These are phyloP conservation scores for Baeospora myosura DNA, from an alignment of 1,284 basidiomycete genomes.

Conservation along the genomic window DNA sequence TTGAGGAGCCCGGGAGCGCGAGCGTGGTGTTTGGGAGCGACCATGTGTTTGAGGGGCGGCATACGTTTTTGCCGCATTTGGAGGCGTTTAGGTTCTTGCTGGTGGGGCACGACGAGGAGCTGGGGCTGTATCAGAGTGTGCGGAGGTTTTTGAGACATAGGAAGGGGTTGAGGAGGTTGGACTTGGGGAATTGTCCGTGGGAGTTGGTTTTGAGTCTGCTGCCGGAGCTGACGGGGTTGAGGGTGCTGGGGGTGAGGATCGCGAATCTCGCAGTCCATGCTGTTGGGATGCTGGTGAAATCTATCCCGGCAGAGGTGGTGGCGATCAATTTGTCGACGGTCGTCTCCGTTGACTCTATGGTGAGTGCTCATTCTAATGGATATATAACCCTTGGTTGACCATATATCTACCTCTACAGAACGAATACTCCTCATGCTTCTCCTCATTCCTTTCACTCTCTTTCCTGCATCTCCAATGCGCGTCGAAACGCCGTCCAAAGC, in stretches of 20 bases:
- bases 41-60: conserved; percentile 46
- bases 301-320: conserved; percentile 41
- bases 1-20: conserved; percentile 50
- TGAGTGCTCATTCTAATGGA: conserved; percentile 21
- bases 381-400: neutral
- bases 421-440: conserved; percentile 41
- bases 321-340: conserved; percentile 46
- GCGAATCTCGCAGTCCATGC: conserved; percentile 35
- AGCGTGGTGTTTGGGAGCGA: conserved; percentile 57
- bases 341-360: conserved; percentile 42
- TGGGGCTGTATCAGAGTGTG: conserved; percentile 43
- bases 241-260: conserved; percentile 50
- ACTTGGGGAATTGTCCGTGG: conserved; percentile 58
- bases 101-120: conserved; percentile 54
- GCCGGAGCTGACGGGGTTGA: conserved; percentile 39
- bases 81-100: conserved; percentile 55
- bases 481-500: conserved; percentile 42
- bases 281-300: conserved; percentile 31
- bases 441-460: conserved; percentile 38
- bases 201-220: conserved; percentile 46
- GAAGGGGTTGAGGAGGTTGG: conserved; percentile 42
- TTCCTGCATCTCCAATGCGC: conserved; percentile 52
- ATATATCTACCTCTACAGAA: conserved; percentile 27
- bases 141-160: conserved; percentile 44
- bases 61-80: conserved; percentile 55